Evolutionary conservation across 345 rosid genomes (phyloP).

Genomic region (Geranium brycei): DNA sequence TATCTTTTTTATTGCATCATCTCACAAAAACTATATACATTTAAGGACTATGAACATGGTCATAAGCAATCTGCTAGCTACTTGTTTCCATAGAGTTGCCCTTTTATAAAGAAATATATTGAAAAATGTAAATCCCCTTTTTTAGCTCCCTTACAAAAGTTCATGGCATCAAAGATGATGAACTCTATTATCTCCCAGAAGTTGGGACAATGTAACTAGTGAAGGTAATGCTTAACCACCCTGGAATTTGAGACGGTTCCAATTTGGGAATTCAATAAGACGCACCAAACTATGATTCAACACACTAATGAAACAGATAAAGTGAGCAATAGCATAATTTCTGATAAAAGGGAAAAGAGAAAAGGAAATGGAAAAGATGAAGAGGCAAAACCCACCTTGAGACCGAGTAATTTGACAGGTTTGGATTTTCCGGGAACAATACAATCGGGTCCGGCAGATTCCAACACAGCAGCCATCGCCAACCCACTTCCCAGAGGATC

Average conservation of each 20-base stretch:
- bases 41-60: not conserved
- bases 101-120: no score
- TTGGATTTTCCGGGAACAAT: slow-evolving; percentile 72
- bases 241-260: not conserved
- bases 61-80: not conserved
- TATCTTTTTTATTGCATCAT: not conserved
- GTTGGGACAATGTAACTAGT: no score
- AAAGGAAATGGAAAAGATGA: not conserved
- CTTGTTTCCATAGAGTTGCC: no score
- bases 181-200: not conserved
- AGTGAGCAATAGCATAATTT: not conserved
- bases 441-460: slow-evolving; percentile 86
- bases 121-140: not conserved
- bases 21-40: not conserved
- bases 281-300: not conserved
- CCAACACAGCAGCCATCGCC: slow-evolving; percentile 58
- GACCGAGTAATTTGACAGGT: slow-evolving; percentile 64
- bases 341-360: not conserved
- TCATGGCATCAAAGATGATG: not conserved
- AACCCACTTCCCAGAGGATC: slow-evolving; percentile 73
- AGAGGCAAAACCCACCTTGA: slow-evolving; percentile 37
- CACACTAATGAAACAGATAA: not conserved
- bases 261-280: not conserved
- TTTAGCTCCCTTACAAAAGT: not conserved
- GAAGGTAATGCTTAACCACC: not conserved